phyloP scores from a whole-genome alignment of 2,329 filamentous ascomycete species.

The Exophiala sp. region DNA sequence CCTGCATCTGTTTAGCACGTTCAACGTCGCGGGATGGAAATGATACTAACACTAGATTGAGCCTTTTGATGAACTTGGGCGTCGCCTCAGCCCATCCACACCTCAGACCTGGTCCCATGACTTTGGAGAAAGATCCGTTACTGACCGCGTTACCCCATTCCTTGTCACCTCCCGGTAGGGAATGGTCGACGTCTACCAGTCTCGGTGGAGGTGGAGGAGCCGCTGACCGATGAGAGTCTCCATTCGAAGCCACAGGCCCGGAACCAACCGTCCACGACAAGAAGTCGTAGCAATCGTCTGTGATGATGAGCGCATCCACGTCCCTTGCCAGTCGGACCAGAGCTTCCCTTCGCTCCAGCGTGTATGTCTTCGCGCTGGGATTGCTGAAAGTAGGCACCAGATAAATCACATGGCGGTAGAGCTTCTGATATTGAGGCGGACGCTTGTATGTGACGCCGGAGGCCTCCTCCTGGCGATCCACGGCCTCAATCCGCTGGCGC shows the following conservation, averaged over 20 bases:
- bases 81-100: conserved; percentile 72
- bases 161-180: conserved; percentile 40
- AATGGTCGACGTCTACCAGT: conserved; percentile 13
- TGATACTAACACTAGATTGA: conserved; percentile 10
- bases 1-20: conserved; percentile 33
- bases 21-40: not conserved
- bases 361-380: conserved; percentile 70
- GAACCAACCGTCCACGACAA: conserved; percentile 46
- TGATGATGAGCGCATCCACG: conserved; percentile 72
- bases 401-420: conserved; percentile 74
- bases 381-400: conserved; percentile 74
- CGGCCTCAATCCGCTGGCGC: conserved; percentile 30
- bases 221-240: conserved; percentile 41
- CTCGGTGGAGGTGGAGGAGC: conserved; percentile 37
- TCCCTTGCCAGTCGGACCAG: conserved; percentile 67
- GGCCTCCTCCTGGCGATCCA: conserved; percentile 37
- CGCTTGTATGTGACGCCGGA: conserved; percentile 45
- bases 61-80: conserved; percentile 4
- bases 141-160: conserved; percentile 66
- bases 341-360: conserved; percentile 53
- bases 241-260: conserved; percentile 47
- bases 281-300: conserved; percentile 82
- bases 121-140: conserved; percentile 76
- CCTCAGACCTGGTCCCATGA: conserved; percentile 65
- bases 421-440: conserved; percentile 52